phyloP scores from a whole-genome alignment of 345 rosid genomes.

The Acer saccharum region DNA sequence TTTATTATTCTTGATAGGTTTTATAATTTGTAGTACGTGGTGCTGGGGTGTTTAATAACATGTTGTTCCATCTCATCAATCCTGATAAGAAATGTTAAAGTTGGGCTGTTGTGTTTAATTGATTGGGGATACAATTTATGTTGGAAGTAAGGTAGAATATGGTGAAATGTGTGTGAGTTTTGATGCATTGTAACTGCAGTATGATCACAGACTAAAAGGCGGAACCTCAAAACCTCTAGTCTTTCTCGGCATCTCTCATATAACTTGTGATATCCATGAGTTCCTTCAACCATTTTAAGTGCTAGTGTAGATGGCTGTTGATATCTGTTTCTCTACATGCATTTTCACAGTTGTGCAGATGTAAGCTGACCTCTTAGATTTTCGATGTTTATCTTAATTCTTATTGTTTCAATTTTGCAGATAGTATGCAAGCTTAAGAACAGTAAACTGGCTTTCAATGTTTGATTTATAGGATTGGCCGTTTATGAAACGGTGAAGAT shows the following conservation, averaged over 20 bases:
- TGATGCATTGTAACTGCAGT: background rate
- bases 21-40: background rate
- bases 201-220: background rate
- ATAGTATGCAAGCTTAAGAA: background rate
- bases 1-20: background rate
- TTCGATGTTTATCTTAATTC: background rate
- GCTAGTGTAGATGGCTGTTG: background rate
- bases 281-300: background rate
- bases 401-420: background rate
- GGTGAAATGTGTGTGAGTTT: background rate
- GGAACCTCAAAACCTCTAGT: background rate
- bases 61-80: background rate
- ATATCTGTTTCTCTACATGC: background rate
- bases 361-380: background rate
- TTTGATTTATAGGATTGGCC: background rate
- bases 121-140: background rate
- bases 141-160: background rate
- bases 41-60: background rate
- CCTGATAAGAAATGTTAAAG: background rate
- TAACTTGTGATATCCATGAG: too few species aligned
- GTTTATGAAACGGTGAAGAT: background rate
- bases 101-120: background rate
- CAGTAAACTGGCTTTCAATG: background rate
- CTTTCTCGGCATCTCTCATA: background rate
- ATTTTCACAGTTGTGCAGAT: background rate